A percentile compares a stretch with the other conserved stretches of the same genome.
Evolutionary conservation across 768 basidiomycete genomes (phyloP).

Genomic region (Mycena epipterygia): DNA sequence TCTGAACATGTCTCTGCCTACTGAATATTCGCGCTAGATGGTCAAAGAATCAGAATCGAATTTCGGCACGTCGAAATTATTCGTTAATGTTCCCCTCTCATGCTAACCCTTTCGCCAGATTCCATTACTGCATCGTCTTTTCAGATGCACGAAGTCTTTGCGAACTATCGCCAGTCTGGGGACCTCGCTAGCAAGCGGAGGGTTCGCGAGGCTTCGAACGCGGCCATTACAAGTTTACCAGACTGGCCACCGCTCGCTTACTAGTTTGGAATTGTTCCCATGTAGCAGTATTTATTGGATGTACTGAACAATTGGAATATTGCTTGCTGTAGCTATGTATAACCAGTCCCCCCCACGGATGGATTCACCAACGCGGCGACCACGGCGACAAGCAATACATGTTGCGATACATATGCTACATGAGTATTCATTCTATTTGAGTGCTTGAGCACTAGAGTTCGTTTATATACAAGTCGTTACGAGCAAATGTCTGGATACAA

Average conservation of each 20-base stretch:
- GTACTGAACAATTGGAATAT: background rate
- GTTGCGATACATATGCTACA: slow-evolving; percentile 21
- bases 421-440: slow-evolving; percentile 11
- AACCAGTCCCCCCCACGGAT: too few relatives aligned
- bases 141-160: slow-evolving; percentile 82
- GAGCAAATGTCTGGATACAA: slow-evolving; percentile 75
- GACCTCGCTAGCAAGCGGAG: slow-evolving; percentile 80
- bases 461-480: slow-evolving; percentile 35
- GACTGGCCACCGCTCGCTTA: slow-evolving; percentile 74
- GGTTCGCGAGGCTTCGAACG: slow-evolving; percentile 85
- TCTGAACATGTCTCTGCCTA: slow-evolving; percentile 16
- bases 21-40: slow-evolving; percentile 52
- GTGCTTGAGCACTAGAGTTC: too few relatives aligned
- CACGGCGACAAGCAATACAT: background rate
- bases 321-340: background rate
- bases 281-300: slow-evolving; percentile 32
- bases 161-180: slow-evolving; percentile 80
- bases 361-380: background rate
- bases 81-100: background rate
- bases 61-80: slow-evolving; percentile 55
- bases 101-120: slow-evolving; percentile 52
- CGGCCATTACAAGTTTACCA: slow-evolving; percentile 77
- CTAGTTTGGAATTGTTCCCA: slow-evolving; percentile 30
- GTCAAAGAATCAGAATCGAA: slow-evolving; percentile 68
- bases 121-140: slow-evolving; percentile 77